Evolutionary conservation across 257 asterid species (phyloP), one percentile per base, ranked within the genome.

Genomic region (Verbascum thapsus): DNA sequence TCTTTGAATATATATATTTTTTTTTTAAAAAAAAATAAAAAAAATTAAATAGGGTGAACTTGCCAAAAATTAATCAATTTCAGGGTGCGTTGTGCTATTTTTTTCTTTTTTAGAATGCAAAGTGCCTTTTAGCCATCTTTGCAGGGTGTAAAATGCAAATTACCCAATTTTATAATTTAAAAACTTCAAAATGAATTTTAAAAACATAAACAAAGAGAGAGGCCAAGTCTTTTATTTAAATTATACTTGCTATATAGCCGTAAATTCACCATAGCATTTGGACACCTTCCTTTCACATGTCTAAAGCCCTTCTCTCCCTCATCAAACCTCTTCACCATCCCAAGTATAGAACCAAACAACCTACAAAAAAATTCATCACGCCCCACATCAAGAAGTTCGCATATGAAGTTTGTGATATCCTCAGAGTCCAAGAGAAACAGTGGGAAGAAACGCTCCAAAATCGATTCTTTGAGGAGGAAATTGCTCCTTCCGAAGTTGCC

Each of bases 401-500:
- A 43, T 42, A 53, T 50, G 90, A 85, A 63, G 68, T 94, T 15
- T 94, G 94, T 53, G 43, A 78, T 10, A 82, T 87, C 55, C 89
- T 94, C 66, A 76, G 78, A 63, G 73, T 76, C 18, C 82, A 81
- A 61, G 79, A 63, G 10, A 37, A 61, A 19, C 75, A 68, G 0
- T 94, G 97, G 90, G 88, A 87, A 72, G 71, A 72, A 48, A 34
- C 82, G 20, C 74, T 94, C 42, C 84, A 80, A 64, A 70, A 73
- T 59, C 88, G 88, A 0, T 76, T 89, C 32, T 70, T 72, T 0
- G 89, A 80, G 15, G 94, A 78, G 61, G 88, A 82, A 22, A 65
- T 79, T 5, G 75, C 83, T 45, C 95, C 96, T 10, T 76, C 95
- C 0, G 88, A 87, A 26, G 76, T 92, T 82, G 97, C 99, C 66